Conservation (phyloP, 202 grass and related monocot genomes). For the Panicum virgatum region DNA sequence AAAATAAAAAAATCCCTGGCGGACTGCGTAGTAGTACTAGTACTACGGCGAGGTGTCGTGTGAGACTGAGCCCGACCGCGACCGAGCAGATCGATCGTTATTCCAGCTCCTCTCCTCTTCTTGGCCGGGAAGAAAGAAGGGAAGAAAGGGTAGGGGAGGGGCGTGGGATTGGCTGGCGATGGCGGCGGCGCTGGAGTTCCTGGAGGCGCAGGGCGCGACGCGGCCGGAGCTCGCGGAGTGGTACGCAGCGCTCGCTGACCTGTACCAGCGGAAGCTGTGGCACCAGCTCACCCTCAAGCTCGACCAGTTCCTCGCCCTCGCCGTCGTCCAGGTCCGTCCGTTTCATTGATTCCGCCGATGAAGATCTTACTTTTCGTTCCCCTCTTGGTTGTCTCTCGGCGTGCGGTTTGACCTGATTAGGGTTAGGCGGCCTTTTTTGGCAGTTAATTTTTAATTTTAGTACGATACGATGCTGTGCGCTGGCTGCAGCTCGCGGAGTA, state of each 20-base stretch:
- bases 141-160: constrained; percentile 12
- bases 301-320: constrained; percentile 69
- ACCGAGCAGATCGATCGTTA: neutral
- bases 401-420: neutral
- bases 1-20: too few species aligned
- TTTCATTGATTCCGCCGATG: neutral
- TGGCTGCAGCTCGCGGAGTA: neutral
- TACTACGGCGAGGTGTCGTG: too few species aligned
- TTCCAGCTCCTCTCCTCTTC: constrained; percentile 19
- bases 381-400: neutral
- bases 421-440: neutral
- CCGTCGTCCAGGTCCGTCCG: constrained; percentile 50
- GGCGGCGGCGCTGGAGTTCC: constrained; percentile 50
- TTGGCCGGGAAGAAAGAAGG: constrained; percentile 40
- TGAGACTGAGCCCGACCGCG: neutral
- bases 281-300: constrained; percentile 76
- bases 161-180: constrained; percentile 3
- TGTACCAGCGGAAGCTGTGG: constrained; percentile 68
- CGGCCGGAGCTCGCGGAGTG: constrained; percentile 64
- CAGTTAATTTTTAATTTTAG: neutral
- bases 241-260: constrained; percentile 53
- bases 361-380: neutral
- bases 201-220: constrained; percentile 54
- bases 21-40: too few species aligned
- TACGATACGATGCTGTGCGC: neutral